These are phyloP conservation scores for Penicillium brevicompactum DNA, from an alignment of 2,329 filamentous ascomycete species.

Conservation along the genomic window DNA sequence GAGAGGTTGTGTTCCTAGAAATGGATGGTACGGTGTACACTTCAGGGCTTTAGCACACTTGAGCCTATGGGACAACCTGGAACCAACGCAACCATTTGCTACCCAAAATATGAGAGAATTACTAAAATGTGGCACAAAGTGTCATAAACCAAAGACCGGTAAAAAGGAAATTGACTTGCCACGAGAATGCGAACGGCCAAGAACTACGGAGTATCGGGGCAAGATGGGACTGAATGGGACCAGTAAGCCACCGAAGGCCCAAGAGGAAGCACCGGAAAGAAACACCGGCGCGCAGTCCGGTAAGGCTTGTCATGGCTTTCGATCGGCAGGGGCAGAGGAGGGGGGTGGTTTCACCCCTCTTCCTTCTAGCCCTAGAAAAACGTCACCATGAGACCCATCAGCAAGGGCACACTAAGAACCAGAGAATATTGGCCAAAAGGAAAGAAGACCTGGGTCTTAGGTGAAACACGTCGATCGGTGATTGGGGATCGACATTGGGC, in stretches of 20 bases:
- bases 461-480: conserved; percentile 8
- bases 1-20: neutral
- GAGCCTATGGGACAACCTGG: conserved; percentile 5
- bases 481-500: neutral
- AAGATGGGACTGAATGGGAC: neutral
- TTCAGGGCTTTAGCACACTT: neutral
- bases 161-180: neutral
- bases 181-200: neutral
- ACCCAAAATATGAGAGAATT: neutral
- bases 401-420: neutral
- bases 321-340: conserved; percentile 11
- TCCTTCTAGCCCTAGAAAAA: conserved; percentile 8
- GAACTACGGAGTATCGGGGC: neutral
- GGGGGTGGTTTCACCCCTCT: conserved; percentile 8
- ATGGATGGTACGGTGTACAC: neutral
- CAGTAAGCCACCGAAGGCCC: neutral
- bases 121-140: neutral
- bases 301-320: conserved; percentile 13
- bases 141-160: neutral
- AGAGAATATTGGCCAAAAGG: neutral
- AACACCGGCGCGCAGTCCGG: conserved; percentile 16
- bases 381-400: neutral
- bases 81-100: neutral
- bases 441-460: neutral
- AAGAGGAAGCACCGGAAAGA: neutral